These are phyloP conservation scores for Hericium alpestre DNA, from an alignment of 768 basidiomycete genomes.

Conservation along the genomic window DNA sequence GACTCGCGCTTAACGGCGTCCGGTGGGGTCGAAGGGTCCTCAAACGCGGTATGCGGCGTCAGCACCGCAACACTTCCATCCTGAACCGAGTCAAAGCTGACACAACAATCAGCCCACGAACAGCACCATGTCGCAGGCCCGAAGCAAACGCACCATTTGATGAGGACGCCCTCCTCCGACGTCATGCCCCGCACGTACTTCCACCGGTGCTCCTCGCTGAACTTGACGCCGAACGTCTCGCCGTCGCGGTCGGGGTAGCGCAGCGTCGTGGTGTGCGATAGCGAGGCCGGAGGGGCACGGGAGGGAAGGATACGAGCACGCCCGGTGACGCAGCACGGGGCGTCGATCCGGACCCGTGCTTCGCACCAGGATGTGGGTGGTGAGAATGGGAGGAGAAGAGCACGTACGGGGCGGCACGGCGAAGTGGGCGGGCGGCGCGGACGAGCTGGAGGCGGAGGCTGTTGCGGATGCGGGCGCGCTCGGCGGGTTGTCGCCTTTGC, in stretches of 20 bases:
- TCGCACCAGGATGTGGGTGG: neutral
- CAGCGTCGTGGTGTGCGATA: conserved; percentile 22
- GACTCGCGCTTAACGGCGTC: conserved; percentile 43
- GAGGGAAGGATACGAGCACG: neutral
- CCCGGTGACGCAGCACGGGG: neutral
- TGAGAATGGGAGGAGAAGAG: neutral
- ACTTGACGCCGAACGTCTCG: conserved; percentile 31
- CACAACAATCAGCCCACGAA: conserved; percentile 1
- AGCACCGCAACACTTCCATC: conserved; percentile 40
- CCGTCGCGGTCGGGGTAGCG: conserved; percentile 33
- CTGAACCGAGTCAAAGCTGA: conserved; percentile 24
- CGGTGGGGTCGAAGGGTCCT: conserved; percentile 40
- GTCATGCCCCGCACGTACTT: conserved; percentile 34
- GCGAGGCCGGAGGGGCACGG: neutral
- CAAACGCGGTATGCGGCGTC: conserved; percentile 56
- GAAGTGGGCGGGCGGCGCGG: conserved; percentile 1
- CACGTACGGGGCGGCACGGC: neutral
- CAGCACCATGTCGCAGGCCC: neutral
- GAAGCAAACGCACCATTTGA: conserved; percentile 31
- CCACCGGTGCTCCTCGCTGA: conserved; percentile 32
- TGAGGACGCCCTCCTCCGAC: conserved; percentile 35
- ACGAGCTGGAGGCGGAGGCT: neutral
- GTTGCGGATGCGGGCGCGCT: conserved; percentile 17
- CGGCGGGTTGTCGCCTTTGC: conserved; percentile 30
- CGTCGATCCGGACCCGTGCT: neutral